Evolutionary conservation across 352 stramenopile genomes (phyloP).

Genomic region (Globisporangium ultimum): DNA sequence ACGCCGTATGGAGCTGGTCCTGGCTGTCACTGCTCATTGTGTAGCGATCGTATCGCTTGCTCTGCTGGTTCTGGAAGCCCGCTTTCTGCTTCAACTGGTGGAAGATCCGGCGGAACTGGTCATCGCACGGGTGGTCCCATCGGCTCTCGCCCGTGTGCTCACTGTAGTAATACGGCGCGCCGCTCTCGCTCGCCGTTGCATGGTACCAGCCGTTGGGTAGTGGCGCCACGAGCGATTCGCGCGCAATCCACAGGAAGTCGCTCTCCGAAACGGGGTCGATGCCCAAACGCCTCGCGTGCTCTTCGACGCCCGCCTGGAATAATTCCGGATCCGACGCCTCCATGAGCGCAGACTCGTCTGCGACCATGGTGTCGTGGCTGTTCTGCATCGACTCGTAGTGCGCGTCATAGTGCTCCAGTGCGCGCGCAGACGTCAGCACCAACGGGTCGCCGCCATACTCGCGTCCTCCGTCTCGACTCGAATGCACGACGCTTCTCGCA

Average conservation of each 20-base stretch:
- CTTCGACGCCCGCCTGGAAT: constrained; percentile 70
- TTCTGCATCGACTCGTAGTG: background rate
- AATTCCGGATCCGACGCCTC: constrained; percentile 59
- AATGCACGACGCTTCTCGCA: background rate
- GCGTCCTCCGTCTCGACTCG: background rate
- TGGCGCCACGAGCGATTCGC: constrained; percentile 68
- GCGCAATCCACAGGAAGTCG: constrained; percentile 72
- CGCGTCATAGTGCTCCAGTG: background rate
- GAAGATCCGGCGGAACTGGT: constrained; percentile 61
- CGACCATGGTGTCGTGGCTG: background rate
- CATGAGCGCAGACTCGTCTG: constrained; percentile 50
- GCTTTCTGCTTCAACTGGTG: constrained; percentile 35
- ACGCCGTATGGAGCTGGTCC: constrained; percentile 5
- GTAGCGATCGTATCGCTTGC: constrained; percentile 12
- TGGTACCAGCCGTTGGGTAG: constrained; percentile 72
- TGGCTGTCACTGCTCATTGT: background rate
- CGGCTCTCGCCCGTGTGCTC: constrained; percentile 68
- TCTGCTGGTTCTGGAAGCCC: constrained; percentile 1
- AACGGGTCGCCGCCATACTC: background rate
- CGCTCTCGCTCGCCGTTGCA: constrained; percentile 53
- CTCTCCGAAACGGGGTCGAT: constrained; percentile 53
- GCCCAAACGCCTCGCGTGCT: constrained; percentile 66
- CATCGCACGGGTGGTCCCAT: constrained; percentile 80
- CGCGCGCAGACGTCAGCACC: too few species aligned
- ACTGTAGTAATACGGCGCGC: constrained; percentile 81